Conservation (phyloP, 805 yeast species). For the Spencermartinsiella europaea region DNA sequence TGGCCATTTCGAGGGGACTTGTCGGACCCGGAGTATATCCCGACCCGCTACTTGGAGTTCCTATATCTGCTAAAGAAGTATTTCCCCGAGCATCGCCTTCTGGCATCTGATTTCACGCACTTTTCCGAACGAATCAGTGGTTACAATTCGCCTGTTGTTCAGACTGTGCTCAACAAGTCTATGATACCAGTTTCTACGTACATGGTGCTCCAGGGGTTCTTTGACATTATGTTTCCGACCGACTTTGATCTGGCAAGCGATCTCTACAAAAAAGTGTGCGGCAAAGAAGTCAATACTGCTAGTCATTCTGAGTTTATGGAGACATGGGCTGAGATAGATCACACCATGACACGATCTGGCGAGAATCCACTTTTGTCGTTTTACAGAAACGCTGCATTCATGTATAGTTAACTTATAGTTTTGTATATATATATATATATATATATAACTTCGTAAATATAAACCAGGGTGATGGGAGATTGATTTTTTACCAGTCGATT, state of each 20-base stretch:
- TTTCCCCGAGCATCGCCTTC: slow-evolving; percentile 72
- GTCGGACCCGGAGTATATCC: slow-evolving; percentile 71
- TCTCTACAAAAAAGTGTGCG: slow-evolving; percentile 58
- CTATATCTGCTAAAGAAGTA: slow-evolving; percentile 54
- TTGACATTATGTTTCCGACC: slow-evolving; percentile 84
- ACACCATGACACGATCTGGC: slow-evolving; percentile 66
- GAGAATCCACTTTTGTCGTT: slow-evolving; percentile 81
- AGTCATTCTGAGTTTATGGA: slow-evolving; percentile 61
- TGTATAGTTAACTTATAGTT: slow-evolving; percentile 24
- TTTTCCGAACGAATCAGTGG: slow-evolving; percentile 43
- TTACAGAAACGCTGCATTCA: slow-evolving; percentile 67
- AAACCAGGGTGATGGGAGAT: too few relatives aligned
- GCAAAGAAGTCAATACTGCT: slow-evolving; percentile 49
- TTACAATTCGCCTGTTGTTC: slow-evolving; percentile 72
- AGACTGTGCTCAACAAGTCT: slow-evolving; percentile 60
- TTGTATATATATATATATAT: background rate
- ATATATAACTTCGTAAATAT: too few relatives aligned
- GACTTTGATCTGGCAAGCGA: slow-evolving; percentile 60
- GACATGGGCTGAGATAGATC: slow-evolving; percentile 65
- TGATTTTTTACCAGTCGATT: too few relatives aligned
- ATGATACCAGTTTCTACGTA: slow-evolving; percentile 69
- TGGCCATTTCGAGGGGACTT: slow-evolving; percentile 65
- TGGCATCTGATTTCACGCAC: slow-evolving; percentile 63
- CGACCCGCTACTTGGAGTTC: slow-evolving; percentile 66
- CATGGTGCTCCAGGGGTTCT: slow-evolving; percentile 81